Evolutionary conservation across 2,329 filamentous ascomycete genomes (phyloP).

Genomic region (Claviceps digitariae): DNA sequence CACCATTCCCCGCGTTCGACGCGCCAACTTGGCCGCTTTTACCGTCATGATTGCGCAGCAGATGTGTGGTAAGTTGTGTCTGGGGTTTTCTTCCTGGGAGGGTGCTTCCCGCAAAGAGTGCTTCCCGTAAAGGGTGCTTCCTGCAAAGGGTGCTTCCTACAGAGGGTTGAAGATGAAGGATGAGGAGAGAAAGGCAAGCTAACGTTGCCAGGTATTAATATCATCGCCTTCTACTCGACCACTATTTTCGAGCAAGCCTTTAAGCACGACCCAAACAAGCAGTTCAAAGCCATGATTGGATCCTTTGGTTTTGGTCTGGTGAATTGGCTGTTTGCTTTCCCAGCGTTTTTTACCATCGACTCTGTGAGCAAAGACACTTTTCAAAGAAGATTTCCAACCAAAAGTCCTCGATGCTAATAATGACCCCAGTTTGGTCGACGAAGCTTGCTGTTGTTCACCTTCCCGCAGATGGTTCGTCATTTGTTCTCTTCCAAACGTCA

Average conservation of each 20-base stretch:
- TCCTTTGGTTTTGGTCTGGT: constrained; percentile 38
- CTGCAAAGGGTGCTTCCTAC: too few relatives aligned
- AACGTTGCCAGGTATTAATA: constrained; percentile 35
- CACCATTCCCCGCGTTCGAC: constrained; percentile 52
- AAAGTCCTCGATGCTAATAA: constrained; percentile 6
- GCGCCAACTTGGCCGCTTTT: constrained; percentile 62
- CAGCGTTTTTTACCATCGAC: constrained; percentile 53
- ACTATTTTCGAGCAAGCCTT: constrained; percentile 47
- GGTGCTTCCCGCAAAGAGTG: too few relatives aligned
- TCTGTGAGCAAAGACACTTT: constrained; percentile 21
- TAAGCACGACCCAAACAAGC: constrained; percentile 22
- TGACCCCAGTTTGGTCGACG: constrained; percentile 40
- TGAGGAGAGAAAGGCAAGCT: background rate
- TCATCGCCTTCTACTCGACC: constrained; percentile 61
- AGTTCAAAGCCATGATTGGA: constrained; percentile 35
- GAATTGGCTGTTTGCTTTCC: constrained; percentile 54
- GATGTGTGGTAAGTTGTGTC: constrained; percentile 37
- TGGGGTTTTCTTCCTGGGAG: too few relatives aligned
- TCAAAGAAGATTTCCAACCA: background rate
- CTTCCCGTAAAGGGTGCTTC: too few relatives aligned
- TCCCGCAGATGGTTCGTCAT: constrained; percentile 47
- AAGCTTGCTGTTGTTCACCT: constrained; percentile 48
- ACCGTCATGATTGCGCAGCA: constrained; percentile 71
- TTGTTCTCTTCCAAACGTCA: too few relatives aligned
- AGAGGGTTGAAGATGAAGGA: background rate